A percentile compares a stretch with the other conserved stretches of the same genome.
phyloP scores from a whole-genome alignment of 495 filamentous ascomycete genomes.

The Aspergillus sclerotiicarbonarius region DNA sequence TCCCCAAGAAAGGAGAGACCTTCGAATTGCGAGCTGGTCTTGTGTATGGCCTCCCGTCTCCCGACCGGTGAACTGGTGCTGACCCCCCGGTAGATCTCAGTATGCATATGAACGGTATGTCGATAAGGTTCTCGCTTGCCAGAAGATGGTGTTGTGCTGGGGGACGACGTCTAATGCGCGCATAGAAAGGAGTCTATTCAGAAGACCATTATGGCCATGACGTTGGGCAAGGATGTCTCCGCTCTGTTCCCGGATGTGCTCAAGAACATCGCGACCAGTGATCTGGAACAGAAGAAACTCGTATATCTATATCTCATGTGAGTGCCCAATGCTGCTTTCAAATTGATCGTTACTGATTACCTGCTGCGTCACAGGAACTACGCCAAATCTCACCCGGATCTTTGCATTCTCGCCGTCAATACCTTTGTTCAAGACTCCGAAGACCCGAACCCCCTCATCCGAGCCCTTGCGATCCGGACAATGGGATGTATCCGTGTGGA shows the following conservation, averaged over 20 bases:
- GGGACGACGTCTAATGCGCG: slow-evolving; percentile 26
- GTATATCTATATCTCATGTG: slow-evolving; percentile 98
- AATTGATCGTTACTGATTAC: slow-evolving; percentile 12
- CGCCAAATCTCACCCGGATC: slow-evolving; percentile 97
- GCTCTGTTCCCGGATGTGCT: slow-evolving; percentile 96
- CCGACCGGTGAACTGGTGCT: slow-evolving; percentile 21
- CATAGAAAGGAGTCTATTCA: slow-evolving; percentile 93
- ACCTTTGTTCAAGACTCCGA: slow-evolving; percentile 99
- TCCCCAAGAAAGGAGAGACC: slow-evolving; percentile 94
- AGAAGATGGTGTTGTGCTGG: background rate
- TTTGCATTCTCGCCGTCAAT: slow-evolving; percentile 98
- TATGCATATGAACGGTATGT: slow-evolving; percentile 92
- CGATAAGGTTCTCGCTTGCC: background rate
- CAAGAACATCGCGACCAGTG: slow-evolving; percentile 95
- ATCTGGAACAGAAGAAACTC: slow-evolving; percentile 99
- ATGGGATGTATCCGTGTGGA: slow-evolving; percentile 99
- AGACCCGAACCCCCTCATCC: slow-evolving; percentile 94
- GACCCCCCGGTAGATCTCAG: slow-evolving; percentile 62
- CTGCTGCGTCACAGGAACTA: slow-evolving; percentile 72
- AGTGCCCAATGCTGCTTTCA: slow-evolving; percentile 25
- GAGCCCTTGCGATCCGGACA: slow-evolving; percentile 94
- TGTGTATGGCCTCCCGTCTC: slow-evolving; percentile 54
- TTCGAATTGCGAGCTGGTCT: slow-evolving; percentile 96
- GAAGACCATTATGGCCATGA: slow-evolving; percentile 99
- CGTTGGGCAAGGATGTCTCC: slow-evolving; percentile 96